These are phyloP conservation scores for Fusarium dimerum DNA, from an alignment of 2,329 filamentous ascomycete genomes.

Conservation along the genomic window DNA sequence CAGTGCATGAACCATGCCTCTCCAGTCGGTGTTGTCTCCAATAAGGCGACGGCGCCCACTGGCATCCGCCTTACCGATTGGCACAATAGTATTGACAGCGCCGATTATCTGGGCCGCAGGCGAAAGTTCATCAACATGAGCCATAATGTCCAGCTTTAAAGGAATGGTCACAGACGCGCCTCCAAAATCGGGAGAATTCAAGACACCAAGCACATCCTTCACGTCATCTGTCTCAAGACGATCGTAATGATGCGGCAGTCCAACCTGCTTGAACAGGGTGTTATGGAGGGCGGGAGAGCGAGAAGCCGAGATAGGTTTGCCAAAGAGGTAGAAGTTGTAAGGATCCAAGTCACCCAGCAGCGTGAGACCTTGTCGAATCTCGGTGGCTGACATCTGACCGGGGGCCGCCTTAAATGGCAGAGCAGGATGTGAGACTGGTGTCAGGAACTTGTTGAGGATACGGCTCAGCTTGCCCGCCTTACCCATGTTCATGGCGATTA, in stretches of 20 bases:
- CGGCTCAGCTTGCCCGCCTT: constrained; percentile 82
- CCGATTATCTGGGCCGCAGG: constrained; percentile 81
- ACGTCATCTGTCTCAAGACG: constrained; percentile 72
- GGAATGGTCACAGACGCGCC: constrained; percentile 96
- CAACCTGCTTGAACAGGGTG: constrained; percentile 71
- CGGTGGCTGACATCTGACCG: constrained; percentile 85
- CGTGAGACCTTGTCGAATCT: constrained; percentile 78
- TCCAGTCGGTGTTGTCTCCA: constrained; percentile 95
- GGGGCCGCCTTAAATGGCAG: constrained; percentile 94
- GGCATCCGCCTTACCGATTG: constrained; percentile 41
- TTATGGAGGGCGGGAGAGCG: constrained; percentile 91
- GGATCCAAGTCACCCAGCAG: constrained; percentile 77
- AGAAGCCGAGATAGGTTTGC: constrained; percentile 78
- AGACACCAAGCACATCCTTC: constrained; percentile 61
- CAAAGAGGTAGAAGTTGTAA: constrained; percentile 84
- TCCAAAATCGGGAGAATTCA: constrained; percentile 76
- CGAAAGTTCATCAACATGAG: constrained; percentile 76
- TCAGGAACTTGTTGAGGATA: constrained; percentile 89
- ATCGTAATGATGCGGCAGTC: constrained; percentile 82
- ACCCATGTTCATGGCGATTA: constrained; percentile 98
- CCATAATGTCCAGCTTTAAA: constrained; percentile 85
- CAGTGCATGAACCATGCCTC: constrained; percentile 83
- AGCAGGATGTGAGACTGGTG: constrained; percentile 85
- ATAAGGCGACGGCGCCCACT: constrained; percentile 58
- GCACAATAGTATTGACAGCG: constrained; percentile 91